These are phyloP conservation scores for Nemania bipapillata DNA, from an alignment of 2,329 filamentous ascomycete species.

Conservation along the genomic window DNA sequence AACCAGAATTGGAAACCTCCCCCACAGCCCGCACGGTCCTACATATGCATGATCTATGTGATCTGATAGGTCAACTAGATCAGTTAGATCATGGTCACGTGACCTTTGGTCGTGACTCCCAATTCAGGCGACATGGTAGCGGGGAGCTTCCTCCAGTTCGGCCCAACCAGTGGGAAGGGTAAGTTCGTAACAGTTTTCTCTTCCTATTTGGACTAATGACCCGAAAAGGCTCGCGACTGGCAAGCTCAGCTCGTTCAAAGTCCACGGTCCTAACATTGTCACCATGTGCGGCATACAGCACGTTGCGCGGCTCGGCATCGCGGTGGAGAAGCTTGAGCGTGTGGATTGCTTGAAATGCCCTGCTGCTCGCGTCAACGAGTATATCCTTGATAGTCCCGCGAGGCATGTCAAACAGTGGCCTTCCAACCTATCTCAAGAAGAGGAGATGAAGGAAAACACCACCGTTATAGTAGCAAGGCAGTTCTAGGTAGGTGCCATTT, in stretches of 20 bases:
- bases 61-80: too few relatives aligned
- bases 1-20: too few relatives aligned
- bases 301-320: conserved; percentile 50
- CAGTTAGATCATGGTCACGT: too few relatives aligned
- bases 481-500: too few relatives aligned
- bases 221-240: conserved; percentile 40
- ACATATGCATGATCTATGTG: too few relatives aligned
- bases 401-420: conserved; percentile 40
- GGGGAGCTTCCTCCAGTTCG: neutral
- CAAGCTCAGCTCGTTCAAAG: conserved; percentile 49
- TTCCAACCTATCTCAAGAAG: conserved; percentile 52
- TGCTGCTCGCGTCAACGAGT: conserved; percentile 30
- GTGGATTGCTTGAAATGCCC: conserved; percentile 31
- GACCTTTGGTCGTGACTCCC: too few relatives aligned
- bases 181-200: conserved; percentile 34
- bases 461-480: conserved; percentile 50
- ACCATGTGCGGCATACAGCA: conserved; percentile 47
- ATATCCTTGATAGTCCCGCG: conserved; percentile 24
- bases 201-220: conserved; percentile 42
- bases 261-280: conserved; percentile 50
- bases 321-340: conserved; percentile 44
- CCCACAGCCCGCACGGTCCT: too few relatives aligned
- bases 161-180: too few relatives aligned
- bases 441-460: conserved; percentile 50
- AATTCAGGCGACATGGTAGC: too few relatives aligned